A percentile compares a stretch with the other conserved stretches of the same genome.
These are phyloP conservation scores for Boletus subparvulus DNA, from an alignment of 768 basidiomycete genomes.

Conservation along the genomic window DNA sequence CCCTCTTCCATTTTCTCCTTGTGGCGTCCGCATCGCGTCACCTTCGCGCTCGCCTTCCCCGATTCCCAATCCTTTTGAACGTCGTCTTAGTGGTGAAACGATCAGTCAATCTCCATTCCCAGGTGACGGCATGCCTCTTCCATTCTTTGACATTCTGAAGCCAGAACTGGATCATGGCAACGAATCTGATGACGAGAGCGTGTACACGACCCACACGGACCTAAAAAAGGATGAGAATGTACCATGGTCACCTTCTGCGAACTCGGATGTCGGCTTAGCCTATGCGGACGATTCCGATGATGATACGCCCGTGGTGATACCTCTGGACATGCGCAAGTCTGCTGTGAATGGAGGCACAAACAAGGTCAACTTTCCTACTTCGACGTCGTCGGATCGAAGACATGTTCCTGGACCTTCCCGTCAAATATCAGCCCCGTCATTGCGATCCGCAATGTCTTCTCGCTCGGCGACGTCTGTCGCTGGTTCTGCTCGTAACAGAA, in stretches of 20 bases:
- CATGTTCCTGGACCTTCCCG: slow-evolving; percentile 25
- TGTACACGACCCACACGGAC: slow-evolving; percentile 34
- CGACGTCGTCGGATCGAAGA: slow-evolving; percentile 15
- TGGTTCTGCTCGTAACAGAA: slow-evolving; percentile 20
- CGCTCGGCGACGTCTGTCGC: slow-evolving; percentile 12
- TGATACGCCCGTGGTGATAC: slow-evolving; percentile 34
- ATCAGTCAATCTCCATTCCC: slow-evolving; percentile 24
- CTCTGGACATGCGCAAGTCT: slow-evolving; percentile 27
- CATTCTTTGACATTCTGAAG: slow-evolving; percentile 60
- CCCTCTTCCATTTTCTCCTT: slow-evolving; percentile 22
- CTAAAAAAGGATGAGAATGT: slow-evolving; percentile 15
- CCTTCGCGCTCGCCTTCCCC: slow-evolving; percentile 33
- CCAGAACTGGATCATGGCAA: slow-evolving; percentile 20
- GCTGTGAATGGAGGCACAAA: slow-evolving; percentile 5
- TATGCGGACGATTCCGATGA: slow-evolving; percentile 36
- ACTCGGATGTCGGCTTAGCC: slow-evolving; percentile 38
- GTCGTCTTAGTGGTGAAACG: slow-evolving; percentile 82
- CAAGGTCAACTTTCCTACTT: slow-evolving; percentile 39
- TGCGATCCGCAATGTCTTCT: slow-evolving; percentile 20
- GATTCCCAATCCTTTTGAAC: slow-evolving; percentile 88
- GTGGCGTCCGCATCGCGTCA: slow-evolving; percentile 27
- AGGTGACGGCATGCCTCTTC: slow-evolving; percentile 37
- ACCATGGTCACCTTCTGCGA: slow-evolving; percentile 28
- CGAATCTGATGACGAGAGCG: slow-evolving; percentile 35
- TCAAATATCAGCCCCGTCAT: slow-evolving; percentile 27